Conservation (phyloP, 192 early-diverging fungal genomes). For the Backusella tuberculispora region DNA sequence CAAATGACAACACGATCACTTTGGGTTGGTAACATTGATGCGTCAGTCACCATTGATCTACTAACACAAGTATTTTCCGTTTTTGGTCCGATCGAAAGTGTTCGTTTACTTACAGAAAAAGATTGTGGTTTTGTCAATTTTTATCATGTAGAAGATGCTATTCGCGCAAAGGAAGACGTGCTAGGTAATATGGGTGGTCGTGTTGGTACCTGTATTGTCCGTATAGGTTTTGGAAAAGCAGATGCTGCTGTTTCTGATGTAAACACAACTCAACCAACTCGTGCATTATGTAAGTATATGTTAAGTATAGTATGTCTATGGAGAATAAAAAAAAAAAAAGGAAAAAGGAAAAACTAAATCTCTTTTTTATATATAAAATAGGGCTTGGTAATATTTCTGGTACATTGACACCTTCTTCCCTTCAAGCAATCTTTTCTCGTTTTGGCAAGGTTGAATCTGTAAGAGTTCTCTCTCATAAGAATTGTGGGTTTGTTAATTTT, state of each 20-base stretch:
- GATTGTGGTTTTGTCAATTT: constrained; percentile 98
- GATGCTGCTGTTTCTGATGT: constrained; percentile 47
- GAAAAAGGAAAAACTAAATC: not conserved
- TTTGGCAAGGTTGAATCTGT: constrained; percentile 92
- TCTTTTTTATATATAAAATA: constrained; percentile 24
- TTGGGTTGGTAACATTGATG: constrained; percentile 94
- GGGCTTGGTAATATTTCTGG: constrained; percentile 94
- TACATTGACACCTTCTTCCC: constrained; percentile 66
- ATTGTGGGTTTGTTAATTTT: constrained; percentile 98
- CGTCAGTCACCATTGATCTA: constrained; percentile 75
- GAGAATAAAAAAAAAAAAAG: not conserved
- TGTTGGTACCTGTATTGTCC: constrained; percentile 77
- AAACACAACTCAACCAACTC: constrained; percentile 71
- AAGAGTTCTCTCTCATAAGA: constrained; percentile 93
- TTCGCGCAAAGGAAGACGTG: constrained; percentile 84
- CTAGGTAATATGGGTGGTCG: constrained; percentile 69
- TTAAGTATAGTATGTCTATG: too few relatives aligned
- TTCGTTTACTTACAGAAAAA: constrained; percentile 89
- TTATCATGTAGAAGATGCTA: constrained; percentile 82
- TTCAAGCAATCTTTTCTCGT: constrained; percentile 74
- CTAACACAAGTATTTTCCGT: constrained; percentile 80
- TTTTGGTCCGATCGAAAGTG: constrained; percentile 90
- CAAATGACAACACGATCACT: constrained; percentile 82
- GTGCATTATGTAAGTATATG: constrained; percentile 67
- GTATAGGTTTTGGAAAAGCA: constrained; percentile 85